A percentile compares a stretch with the other conserved stretches of the same genome.
Evolutionary conservation across 148 eudicot genomes (phyloP).

Genomic region (Chenopodium suecicum): DNA sequence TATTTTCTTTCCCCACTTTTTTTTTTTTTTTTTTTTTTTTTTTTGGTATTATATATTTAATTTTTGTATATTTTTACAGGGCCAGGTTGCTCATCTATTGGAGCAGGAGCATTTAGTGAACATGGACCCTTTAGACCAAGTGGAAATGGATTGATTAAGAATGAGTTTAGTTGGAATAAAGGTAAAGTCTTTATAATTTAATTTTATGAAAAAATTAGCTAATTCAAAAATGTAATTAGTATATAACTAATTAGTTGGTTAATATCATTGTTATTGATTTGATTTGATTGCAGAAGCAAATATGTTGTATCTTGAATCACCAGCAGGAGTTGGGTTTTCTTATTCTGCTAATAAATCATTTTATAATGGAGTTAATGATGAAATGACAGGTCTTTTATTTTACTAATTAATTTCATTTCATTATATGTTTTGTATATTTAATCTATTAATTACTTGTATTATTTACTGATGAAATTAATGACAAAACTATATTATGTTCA

Average conservation of each 20-base stretch:
- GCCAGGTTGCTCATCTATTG: conserved; percentile 85
- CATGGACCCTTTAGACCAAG: conserved; percentile 72
- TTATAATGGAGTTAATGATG: conserved; percentile 50
- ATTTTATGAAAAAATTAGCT: background rate
- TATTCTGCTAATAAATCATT: conserved; percentile 54
- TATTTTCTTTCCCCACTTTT: background rate
- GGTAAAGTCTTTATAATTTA: conserved; percentile 27
- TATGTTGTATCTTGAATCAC: conserved; percentile 75
- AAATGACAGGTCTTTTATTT: conserved; percentile 50
- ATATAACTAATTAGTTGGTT: background rate
- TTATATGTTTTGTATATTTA: background rate
- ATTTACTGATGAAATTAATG: background rate
- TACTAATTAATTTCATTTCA: background rate
- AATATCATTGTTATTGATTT: conserved; percentile 1
- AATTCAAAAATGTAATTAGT: background rate
- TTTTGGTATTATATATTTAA: background rate
- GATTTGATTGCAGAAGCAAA: conserved; percentile 58
- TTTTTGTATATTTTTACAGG: conserved; percentile 37
- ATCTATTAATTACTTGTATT: background rate
- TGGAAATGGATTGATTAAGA: conserved; percentile 50
- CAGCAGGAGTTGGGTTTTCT: conserved; percentile 88
- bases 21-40: background rate
- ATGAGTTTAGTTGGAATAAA: conserved; percentile 78
- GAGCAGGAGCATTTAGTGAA: conserved; percentile 73
- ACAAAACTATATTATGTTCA: conserved; percentile 9